Evolutionary conservation across 2,329 filamentous ascomycete species (phyloP), one percentile per base, ranked within the genome.

Genomic region (Fusarium drepaniforme): DNA sequence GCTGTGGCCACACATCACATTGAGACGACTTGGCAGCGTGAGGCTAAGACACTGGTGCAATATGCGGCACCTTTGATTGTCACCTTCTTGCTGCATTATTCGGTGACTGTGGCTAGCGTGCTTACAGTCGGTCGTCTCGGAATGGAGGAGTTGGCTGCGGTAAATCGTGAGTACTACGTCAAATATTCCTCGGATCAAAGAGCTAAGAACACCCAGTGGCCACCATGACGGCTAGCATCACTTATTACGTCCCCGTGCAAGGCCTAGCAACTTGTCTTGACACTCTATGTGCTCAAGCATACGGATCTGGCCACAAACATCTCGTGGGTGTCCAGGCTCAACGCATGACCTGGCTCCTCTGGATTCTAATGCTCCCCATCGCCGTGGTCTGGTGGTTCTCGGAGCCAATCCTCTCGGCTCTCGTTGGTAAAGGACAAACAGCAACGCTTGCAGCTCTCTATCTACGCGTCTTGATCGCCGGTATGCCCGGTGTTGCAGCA

Each of bases 251-350:
- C 2, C 90, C 94, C 2, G 92, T 93, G 72, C 93, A 95, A 79
- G 93, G 95, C 13, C 86, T 98, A 11, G 92, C 95, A 0, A 98
- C 96, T 1, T 94, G 92, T 68, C 87, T 98, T 21, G 96, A 98
- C 82, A 98, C 96, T 0, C 90, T 98, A 1, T 98, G 96, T 81
- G 90, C 95, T 0, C 96, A 98, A 82, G 96, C 96, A 0, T 98
- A 96, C 80, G 96, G 96, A 1, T 96, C 94, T 0, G 96, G 96
- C 0, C 93, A 92, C 79, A 96, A 93, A 76, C 93, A 95, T 75
- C 89, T 98, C 1, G 95, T 98, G 0, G 93, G 94, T 0, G 83
- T 96, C n/a, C 93, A 96, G 74, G 88, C 94, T 67, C 93, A 96
- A 81, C 88, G 93, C 60, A 95, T 96, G 93, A 86, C 93, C 1